Evolutionary conservation across 805 yeast species (phyloP).

Genomic region (Yarrowia phangngaensis): DNA sequence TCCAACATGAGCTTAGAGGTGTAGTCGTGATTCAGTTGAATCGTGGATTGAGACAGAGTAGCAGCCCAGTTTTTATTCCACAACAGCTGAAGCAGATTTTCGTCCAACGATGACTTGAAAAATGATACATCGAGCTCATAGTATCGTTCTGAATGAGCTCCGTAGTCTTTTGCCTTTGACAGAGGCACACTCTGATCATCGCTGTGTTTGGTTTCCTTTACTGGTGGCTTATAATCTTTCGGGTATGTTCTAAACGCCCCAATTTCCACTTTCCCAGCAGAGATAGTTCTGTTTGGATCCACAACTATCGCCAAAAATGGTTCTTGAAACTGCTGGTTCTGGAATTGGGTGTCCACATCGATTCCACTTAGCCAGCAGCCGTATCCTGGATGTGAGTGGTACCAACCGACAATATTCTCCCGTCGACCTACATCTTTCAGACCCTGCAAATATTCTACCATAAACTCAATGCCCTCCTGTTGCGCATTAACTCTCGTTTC

Average conservation of each 20-base stretch:
- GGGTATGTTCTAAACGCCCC: conserved; percentile 82
- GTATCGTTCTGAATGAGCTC: conserved; percentile 65
- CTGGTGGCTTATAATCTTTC: conserved; percentile 37
- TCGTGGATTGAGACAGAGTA: conserved; percentile 39
- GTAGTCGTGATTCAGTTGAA: conserved; percentile 34
- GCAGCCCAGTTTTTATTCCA: conserved; percentile 50
- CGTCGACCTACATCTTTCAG: conserved; percentile 49
- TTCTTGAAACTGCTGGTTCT: conserved; percentile 85
- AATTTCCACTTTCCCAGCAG: conserved; percentile 66
- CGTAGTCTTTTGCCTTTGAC: conserved; percentile 59
- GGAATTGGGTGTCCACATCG: conserved; percentile 82
- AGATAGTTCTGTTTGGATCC: conserved; percentile 69
- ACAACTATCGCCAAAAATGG: conserved; percentile 87
- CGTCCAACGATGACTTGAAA: conserved; percentile 53
- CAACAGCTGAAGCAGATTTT: conserved; percentile 44
- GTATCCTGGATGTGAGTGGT: conserved; percentile 94
- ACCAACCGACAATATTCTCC: conserved; percentile 93
- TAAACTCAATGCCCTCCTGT: conserved; percentile 88
- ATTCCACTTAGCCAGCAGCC: conserved; percentile 95
- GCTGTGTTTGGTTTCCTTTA: conserved; percentile 29
- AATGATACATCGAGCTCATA: conserved; percentile 62
- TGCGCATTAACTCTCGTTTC: conserved; percentile 95
- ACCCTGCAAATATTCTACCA: conserved; percentile 74
- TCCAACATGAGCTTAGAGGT: conserved; percentile 36
- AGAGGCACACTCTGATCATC: conserved; percentile 42